Conservation (phyloP, 805 yeast species). For the Debaryomyces tyrocola region DNA sequence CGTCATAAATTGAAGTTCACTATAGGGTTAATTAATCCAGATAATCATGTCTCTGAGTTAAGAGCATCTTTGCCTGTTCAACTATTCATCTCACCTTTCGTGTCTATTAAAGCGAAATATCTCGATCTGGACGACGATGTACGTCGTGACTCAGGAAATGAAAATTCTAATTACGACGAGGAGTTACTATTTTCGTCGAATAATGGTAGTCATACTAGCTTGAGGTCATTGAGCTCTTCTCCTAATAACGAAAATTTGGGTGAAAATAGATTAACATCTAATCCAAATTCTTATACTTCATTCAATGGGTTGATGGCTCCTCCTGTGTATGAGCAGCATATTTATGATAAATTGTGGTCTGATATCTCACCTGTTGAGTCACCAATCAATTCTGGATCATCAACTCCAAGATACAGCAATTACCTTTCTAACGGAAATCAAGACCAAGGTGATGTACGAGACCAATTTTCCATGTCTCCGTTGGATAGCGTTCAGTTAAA, state of each 20-base stretch:
- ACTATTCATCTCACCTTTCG: conserved; percentile 77
- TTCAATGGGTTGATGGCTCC: conserved; percentile 65
- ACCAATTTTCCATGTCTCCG: conserved; percentile 36
- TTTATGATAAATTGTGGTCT: conserved; percentile 77
- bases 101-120: conserved; percentile 59
- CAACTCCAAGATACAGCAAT: conserved; percentile 29
- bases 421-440: background rate
- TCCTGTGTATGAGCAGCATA: conserved; percentile 78
- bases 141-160: conserved; percentile 2
- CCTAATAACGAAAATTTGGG: background rate
- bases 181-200: conserved; percentile 31
- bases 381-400: conserved; percentile 43
- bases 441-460: conserved; percentile 16
- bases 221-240: conserved; percentile 16
- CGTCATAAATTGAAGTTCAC: conserved; percentile 85
- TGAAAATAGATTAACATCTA: conserved; percentile 13
- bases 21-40: conserved; percentile 78
- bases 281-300: conserved; percentile 28
- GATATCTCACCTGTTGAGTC: conserved; percentile 56
- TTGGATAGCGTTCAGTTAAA: conserved; percentile 43
- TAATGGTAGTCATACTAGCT: conserved; percentile 18
- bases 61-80: conserved; percentile 86
- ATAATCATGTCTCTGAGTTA: conserved; percentile 89
- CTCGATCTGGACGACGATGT: conserved; percentile 17
- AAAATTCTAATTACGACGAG: conserved; percentile 17